These are phyloP conservation scores for Sphagnum fallax DNA, from an alignment of 228 moss, liverwort and hornwort genomes.

Conservation along the genomic window DNA sequence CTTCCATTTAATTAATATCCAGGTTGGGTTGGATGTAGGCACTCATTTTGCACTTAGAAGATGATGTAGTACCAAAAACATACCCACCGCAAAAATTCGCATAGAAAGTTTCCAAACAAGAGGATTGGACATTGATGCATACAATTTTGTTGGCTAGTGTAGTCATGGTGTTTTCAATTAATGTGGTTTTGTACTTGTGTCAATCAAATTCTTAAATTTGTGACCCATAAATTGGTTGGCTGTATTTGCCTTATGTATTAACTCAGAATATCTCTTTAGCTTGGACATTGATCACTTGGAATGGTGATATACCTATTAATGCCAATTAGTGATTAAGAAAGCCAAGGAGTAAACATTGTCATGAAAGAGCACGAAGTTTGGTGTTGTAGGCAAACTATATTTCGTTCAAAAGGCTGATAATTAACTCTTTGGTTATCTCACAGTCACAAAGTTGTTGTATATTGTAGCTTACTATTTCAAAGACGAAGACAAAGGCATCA, in stretches of 20 bases:
- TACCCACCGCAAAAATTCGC: conserved; percentile 32
- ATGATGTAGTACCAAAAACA: conserved; percentile 34
- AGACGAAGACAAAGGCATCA: too few species aligned
- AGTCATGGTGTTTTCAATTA: conserved; percentile 67
- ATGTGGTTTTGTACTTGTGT: conserved; percentile 63
- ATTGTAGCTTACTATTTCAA: too few species aligned
- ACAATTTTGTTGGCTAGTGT: conserved; percentile 78
- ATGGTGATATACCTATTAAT: too few species aligned
- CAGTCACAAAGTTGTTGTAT: too few species aligned
- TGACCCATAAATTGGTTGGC: not conserved
- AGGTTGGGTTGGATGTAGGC: conserved; percentile 51
- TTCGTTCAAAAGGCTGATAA: too few species aligned
- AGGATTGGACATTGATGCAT: conserved; percentile 61
- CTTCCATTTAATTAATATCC: not conserved
- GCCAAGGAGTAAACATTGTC: too few species aligned
- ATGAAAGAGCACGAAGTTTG: too few species aligned
- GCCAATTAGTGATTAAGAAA: too few species aligned
- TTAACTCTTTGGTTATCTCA: too few species aligned
- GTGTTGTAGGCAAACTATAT: too few species aligned
- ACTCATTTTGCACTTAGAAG: conserved; percentile 80
- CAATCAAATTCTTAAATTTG: conserved; percentile 51
- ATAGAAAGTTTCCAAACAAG: conserved; percentile 33
- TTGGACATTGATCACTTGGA: too few species aligned
- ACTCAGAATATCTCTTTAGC: not conserved
- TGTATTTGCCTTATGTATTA: not conserved